Evolutionary conservation across 2,329 filamentous ascomycete species (phyloP).

Genomic region (Fusarium secorum): DNA sequence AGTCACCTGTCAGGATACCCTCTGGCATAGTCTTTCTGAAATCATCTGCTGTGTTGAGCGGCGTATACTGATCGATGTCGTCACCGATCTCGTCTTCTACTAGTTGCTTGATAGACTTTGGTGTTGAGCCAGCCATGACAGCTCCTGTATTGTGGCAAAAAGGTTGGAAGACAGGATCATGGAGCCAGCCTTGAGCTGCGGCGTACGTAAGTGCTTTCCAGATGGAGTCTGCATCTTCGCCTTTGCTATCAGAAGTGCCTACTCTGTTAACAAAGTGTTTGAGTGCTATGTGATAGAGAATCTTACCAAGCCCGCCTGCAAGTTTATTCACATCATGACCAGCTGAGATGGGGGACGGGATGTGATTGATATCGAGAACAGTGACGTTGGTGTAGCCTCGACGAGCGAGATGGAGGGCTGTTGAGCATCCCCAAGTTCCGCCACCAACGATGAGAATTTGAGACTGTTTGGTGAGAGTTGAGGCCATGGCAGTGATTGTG

Average conservation of each 20-base stretch:
- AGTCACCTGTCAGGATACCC: conserved; percentile 16
- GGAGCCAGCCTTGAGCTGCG: conserved; percentile 15
- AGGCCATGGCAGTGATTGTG: background rate
- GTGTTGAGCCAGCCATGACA: conserved; percentile 15
- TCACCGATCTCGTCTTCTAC: conserved; percentile 19
- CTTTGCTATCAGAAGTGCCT: conserved; percentile 8
- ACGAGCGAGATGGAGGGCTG: conserved; percentile 24
- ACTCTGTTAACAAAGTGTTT: background rate
- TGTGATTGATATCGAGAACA: conserved; percentile 16
- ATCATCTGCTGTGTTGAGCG: conserved; percentile 13
- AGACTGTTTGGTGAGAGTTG: conserved; percentile 17
- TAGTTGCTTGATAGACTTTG: conserved; percentile 10
- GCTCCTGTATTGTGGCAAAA: conserved; percentile 27
- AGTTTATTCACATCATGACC: conserved; percentile 33
- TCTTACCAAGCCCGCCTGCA: background rate
- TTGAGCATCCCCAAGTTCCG: conserved; percentile 33
- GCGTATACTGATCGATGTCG: conserved; percentile 5
- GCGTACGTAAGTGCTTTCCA: conserved; percentile 5
- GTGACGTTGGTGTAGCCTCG: conserved; percentile 23
- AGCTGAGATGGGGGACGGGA: conserved; percentile 26
- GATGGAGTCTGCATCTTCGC: background rate
- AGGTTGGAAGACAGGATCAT: conserved; percentile 12
- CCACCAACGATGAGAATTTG: conserved; percentile 29
- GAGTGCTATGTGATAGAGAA: accelerated
- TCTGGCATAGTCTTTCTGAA: conserved; percentile 23